A percentile compares a stretch with the other conserved stretches of the same genome.
Conservation (phyloP, 768 basidiomycete species). For the Podaxis mareebaensis region DNA sequence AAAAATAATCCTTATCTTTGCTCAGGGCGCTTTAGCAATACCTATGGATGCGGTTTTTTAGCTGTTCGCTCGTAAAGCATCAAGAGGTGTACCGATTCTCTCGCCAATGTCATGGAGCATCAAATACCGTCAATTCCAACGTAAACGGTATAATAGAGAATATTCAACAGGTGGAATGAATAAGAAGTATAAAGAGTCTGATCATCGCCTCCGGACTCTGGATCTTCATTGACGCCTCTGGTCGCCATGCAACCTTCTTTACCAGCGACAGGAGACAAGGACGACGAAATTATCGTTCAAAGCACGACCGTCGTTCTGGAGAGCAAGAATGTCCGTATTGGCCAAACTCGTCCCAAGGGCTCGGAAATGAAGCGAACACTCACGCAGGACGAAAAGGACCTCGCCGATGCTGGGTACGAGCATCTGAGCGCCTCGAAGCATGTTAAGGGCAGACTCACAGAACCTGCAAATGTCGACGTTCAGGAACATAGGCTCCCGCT, state of each 20-base stretch:
- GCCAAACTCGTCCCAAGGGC: conserved; percentile 45
- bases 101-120: conserved; percentile 24
- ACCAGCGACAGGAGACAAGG: conserved; percentile 22
- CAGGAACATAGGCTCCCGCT: conserved; percentile 54
- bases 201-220: not conserved
- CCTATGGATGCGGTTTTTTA: conserved; percentile 36
- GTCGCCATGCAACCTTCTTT: conserved; percentile 5
- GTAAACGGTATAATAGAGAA: conserved; percentile 4
- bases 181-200: conserved; percentile 4
- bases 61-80: conserved; percentile 34
- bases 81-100: conserved; percentile 5
- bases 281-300: conserved; percentile 33
- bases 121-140: conserved; percentile 15
- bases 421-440: conserved; percentile 49
- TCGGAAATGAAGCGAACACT: conserved; percentile 61
- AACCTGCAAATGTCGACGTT: conserved; percentile 51
- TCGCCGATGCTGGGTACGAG: conserved; percentile 70
- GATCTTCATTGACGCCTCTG: conserved; percentile 3
- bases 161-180: not conserved
- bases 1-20: conserved; percentile 17
- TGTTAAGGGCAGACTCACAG: not conserved
- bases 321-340: conserved; percentile 29
- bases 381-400: conserved; percentile 66
- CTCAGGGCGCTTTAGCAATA: not conserved
- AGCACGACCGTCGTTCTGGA: conserved; percentile 57